Evolutionary conservation across 2,329 filamentous ascomycete genomes (phyloP).

Genomic region (Paraphoma chrysanthemicola): DNA sequence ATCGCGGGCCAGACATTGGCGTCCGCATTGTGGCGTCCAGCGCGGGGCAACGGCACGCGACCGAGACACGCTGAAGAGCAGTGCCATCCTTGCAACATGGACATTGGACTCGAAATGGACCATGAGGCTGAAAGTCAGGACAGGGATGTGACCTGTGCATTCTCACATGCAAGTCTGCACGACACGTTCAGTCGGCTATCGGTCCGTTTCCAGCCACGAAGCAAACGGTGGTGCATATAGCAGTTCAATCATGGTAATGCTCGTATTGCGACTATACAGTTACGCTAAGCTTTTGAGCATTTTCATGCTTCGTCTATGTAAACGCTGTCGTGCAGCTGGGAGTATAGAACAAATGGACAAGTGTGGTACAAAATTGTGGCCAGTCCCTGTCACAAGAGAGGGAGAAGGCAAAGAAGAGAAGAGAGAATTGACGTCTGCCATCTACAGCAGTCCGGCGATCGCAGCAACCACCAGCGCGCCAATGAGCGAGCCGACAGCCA

Average conservation of each 20-base stretch:
- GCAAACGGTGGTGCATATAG: no score
- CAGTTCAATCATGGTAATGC: not conserved
- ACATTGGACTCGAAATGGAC: not conserved
- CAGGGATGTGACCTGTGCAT: not conserved
- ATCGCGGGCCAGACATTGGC: constrained; percentile 27
- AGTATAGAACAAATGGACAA: constrained; percentile 24
- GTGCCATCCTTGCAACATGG: not conserved
- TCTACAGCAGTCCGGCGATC: constrained; percentile 30
- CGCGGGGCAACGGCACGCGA: constrained; percentile 1
- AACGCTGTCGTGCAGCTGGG: not conserved
- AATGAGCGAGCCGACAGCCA: constrained; percentile 24
- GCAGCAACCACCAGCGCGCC: constrained; percentile 25
- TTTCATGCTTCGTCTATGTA: not conserved
- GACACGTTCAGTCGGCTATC: not conserved
- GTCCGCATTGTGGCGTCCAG: constrained; percentile 9
- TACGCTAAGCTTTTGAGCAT: not conserved
- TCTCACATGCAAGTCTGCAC: not conserved
- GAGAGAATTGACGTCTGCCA: not conserved
- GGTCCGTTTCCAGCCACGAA: not conserved
- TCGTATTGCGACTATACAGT: not conserved
- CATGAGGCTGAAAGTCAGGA: not conserved
- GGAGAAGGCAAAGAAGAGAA: constrained; percentile 15
- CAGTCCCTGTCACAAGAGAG: not conserved
- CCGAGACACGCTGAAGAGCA: not conserved
- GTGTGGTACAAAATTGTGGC: not conserved